Evolutionary conservation across 768 basidiomycete species (phyloP), one percentile per base, ranked within the genome.

Genomic region (Mycena metata): DNA sequence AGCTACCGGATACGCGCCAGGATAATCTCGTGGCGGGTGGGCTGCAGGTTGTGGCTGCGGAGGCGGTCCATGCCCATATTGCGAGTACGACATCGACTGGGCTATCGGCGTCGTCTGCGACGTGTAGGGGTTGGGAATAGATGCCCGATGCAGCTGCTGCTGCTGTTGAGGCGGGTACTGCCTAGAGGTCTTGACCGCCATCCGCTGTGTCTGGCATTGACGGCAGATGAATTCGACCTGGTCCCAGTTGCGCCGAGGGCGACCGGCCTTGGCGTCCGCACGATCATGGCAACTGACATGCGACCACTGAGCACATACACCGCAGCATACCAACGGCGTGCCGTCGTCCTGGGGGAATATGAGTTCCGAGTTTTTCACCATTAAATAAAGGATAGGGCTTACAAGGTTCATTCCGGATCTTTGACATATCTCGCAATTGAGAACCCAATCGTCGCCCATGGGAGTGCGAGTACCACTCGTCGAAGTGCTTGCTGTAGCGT

Each of bases 341-440:
- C 90, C 92, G 67, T 95, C 94, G 67, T 96, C 93, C 95, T 96
- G 67, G 12, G 43, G 69, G 52, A 30, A 30, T 30, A 66, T 23
- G 39, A n/a, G 58, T 35, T 61, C 21, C 47, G 61, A 21, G 35
- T 12, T 43, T 23, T 43, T 23, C n/a, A 13, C 42, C n/a, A 45
- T 45, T 15, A 45, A n/a, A 58, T n/a, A n/a, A n/a, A n/a, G n/a
- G 35, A 61, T 39, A 49, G 61, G 30, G 81, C 89, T 67, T 70
- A 95, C 95, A 72, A 91, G 77, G 73, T 96, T 96, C 63, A 89
- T 79, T 11, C 94, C 94, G 26, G 82, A 83, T 67, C 86, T 86
- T 60, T 84, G 84, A 77, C 96, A 98, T 42, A 97, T 85, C 76
- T 97, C 96, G 75, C 96, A 98, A 74, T 94, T 91, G 24, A 98